Conservation (phyloP, 768 basidiomycete genomes). For the Russula vinacea region DNA sequence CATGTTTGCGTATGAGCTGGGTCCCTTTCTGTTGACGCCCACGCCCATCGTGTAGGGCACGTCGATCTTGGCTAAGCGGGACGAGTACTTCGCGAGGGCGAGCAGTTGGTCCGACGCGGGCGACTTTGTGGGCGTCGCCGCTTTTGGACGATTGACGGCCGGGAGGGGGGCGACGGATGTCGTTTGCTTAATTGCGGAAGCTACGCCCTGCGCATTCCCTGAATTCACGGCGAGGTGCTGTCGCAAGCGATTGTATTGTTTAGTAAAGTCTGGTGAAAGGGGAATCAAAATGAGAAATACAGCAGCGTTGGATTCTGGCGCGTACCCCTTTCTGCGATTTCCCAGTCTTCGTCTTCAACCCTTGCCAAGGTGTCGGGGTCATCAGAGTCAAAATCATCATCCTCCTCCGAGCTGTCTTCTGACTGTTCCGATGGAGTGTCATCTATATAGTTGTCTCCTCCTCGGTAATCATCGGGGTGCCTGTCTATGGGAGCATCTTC, state of each 20-base stretch:
- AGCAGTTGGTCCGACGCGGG: constrained; percentile 70
- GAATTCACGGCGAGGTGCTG: constrained; percentile 86
- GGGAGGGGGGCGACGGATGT: constrained; percentile 60
- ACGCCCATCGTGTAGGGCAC: constrained; percentile 63
- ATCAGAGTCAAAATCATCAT: constrained; percentile 33
- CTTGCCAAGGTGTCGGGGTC: constrained; percentile 41
- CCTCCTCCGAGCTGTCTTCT: constrained; percentile 37
- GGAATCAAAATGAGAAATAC: constrained; percentile 2
- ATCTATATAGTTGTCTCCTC: constrained; percentile 38
- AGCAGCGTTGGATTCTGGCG: constrained; percentile 6
- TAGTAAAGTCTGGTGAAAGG: constrained; percentile 79
- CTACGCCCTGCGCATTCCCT: constrained; percentile 59
- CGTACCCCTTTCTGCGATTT: constrained; percentile 77
- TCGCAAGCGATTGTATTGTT: constrained; percentile 92
- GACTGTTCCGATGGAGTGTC: constrained; percentile 35
- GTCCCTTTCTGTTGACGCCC: constrained; percentile 89
- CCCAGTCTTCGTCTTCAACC: constrained; percentile 88
- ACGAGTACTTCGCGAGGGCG: constrained; percentile 71
- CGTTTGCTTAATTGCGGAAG: constrained; percentile 50
- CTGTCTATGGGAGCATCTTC: constrained; percentile 52
- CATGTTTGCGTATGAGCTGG: constrained; percentile 77
- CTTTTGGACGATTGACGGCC: constrained; percentile 63
- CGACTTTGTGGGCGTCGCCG: constrained; percentile 45
- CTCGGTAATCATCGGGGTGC: constrained; percentile 31
- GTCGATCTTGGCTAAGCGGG: constrained; percentile 71